These are phyloP conservation scores for Neurospora sp. DNA, from an alignment of 495 filamentous ascomycete genomes.

Conservation along the genomic window DNA sequence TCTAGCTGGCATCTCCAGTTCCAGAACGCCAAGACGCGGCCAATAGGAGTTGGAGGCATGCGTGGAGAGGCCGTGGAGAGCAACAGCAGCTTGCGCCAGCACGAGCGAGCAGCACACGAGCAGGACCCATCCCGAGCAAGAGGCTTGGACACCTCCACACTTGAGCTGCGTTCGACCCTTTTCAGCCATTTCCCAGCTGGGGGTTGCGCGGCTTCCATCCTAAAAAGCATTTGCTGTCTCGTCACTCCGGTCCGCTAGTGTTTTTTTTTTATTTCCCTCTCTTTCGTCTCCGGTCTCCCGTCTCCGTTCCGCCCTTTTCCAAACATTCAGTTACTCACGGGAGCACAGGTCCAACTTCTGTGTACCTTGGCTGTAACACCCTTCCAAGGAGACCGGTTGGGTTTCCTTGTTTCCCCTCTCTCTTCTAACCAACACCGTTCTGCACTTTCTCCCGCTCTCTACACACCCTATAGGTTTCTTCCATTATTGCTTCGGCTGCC, in stretches of 20 bases:
- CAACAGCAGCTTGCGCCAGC: not conserved
- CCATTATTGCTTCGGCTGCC: not conserved
- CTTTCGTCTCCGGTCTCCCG: not conserved
- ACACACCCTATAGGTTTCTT: not conserved
- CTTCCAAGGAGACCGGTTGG: not conserved
- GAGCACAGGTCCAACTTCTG: slow-evolving; percentile 8
- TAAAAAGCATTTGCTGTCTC: not conserved
- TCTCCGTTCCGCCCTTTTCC: not conserved
- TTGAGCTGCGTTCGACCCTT: not conserved
- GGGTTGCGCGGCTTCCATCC: not conserved
- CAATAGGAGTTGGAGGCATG: not conserved
- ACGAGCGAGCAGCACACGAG: not conserved
- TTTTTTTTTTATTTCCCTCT: not conserved
- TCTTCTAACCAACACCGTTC: not conserved
- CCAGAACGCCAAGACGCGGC: not conserved
- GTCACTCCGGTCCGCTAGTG: not conserved
- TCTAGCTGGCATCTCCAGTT: not conserved
- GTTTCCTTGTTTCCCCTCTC: slow-evolving; percentile 1
- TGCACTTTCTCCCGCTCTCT: not conserved
- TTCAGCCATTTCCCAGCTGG: not conserved
- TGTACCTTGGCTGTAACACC: not conserved
- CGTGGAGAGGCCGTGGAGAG: not conserved
- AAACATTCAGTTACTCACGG: not conserved
- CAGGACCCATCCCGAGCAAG: not conserved
- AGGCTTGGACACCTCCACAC: not conserved